phyloP scores from a whole-genome alignment of 2,329 filamentous ascomycete species.

The Stenocarpella maydis region DNA sequence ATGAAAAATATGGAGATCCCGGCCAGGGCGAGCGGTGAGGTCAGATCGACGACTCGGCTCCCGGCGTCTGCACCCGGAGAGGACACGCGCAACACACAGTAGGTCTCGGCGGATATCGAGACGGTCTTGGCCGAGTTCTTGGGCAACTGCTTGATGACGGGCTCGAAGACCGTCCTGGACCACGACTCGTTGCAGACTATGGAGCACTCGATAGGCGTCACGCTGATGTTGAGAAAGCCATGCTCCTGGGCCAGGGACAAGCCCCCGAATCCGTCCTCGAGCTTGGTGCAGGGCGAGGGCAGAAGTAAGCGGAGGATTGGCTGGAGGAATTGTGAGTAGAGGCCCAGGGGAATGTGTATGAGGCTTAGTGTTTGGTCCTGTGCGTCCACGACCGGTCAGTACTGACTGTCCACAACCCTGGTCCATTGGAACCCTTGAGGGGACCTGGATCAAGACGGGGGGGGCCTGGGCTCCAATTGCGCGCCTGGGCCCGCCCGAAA shows the following conservation, averaged over 20 bases:
- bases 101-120: constrained; percentile 82
- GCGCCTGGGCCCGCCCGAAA: background rate
- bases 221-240: constrained; percentile 90
- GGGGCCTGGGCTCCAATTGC: too few species aligned
- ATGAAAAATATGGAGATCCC: constrained; percentile 98
- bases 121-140: constrained; percentile 61
- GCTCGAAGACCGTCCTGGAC: constrained; percentile 78
- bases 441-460: background rate
- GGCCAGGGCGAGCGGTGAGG: constrained; percentile 87
- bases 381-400: constrained; percentile 42
- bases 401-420: background rate
- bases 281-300: constrained; percentile 60
- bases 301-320: constrained; percentile 87
- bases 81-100: constrained; percentile 88
- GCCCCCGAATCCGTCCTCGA: constrained; percentile 53
- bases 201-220: constrained; percentile 92
- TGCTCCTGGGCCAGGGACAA: constrained; percentile 65
- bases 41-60: constrained; percentile 89
- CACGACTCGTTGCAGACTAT: constrained; percentile 84
- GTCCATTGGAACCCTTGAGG: background rate
- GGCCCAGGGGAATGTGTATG: constrained; percentile 85
- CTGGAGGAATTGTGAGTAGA: constrained; percentile 82
- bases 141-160: constrained; percentile 72
- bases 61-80: constrained; percentile 91
- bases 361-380: constrained; percentile 89